Evolutionary conservation across 768 basidiomycete species (phyloP).

Genomic region (Calocybe cyanea): DNA sequence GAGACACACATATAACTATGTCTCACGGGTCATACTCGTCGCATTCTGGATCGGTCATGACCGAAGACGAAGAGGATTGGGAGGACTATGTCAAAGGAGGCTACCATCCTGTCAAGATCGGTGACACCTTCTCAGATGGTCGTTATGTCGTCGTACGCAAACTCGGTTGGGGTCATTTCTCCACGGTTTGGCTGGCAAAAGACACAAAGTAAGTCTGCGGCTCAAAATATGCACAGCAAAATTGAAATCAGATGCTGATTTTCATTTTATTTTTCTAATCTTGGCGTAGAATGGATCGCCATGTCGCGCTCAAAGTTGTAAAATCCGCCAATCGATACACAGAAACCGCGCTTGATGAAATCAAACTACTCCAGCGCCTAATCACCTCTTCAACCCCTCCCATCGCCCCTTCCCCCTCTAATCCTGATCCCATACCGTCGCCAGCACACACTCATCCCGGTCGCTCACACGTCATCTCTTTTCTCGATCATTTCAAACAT

Average conservation of each 20-base stretch:
- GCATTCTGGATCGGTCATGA: constrained; percentile 74
- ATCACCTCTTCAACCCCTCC: constrained; percentile 76
- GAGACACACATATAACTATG: constrained; percentile 28
- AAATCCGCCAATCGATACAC: constrained; percentile 97
- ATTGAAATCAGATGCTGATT: no score
- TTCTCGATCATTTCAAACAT: constrained; percentile 97
- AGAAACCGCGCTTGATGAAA: constrained; percentile 97
- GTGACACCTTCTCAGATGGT: constrained; percentile 83
- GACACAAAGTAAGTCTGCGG: constrained; percentile 63
- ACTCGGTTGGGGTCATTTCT: constrained; percentile 94
- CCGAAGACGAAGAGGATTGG: constrained; percentile 91
- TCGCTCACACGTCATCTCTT: constrained; percentile 91
- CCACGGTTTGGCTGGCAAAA: constrained; percentile 87
- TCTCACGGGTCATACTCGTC: constrained; percentile 76
- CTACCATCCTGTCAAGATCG: constrained; percentile 92
- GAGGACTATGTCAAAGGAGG: constrained; percentile 82
- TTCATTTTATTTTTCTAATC: constrained; percentile 5
- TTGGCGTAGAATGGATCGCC: constrained; percentile 77
- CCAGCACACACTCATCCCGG: constrained; percentile 80
- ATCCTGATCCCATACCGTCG: constrained; percentile 47
- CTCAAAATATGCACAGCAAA: constrained; percentile 3
- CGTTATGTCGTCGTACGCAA: constrained; percentile 91
- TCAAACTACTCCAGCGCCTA: constrained; percentile 93
- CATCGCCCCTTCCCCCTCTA: constrained; percentile 39
- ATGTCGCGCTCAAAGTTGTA: constrained; percentile 98